A percentile compares a stretch with the other conserved stretches of the same genome.
Conservation (phyloP, 176 grass and related monocot species). For the Bonia amplexicaulis region DNA sequence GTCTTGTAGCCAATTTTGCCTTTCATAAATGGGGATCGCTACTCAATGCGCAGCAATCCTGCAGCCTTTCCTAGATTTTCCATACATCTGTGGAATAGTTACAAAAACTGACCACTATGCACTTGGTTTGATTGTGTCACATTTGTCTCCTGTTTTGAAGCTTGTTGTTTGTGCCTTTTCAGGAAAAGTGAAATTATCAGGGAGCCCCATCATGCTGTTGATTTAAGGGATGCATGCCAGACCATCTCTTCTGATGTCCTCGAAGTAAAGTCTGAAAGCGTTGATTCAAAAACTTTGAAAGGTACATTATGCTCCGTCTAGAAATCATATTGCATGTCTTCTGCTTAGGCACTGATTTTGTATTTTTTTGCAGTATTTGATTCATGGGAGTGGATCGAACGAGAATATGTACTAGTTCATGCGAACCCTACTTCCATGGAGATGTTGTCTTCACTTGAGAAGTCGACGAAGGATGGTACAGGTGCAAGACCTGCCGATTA, state of each 20-base stretch:
- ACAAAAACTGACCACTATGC: neutral
- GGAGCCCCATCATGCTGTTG: neutral
- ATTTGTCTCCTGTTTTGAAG: neutral
- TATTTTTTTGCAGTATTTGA: slow-evolving; percentile 47
- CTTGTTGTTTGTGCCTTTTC: slow-evolving; percentile 18
- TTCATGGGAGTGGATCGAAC: slow-evolving; percentile 72
- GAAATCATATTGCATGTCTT: neutral
- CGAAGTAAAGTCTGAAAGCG: slow-evolving; percentile 29
- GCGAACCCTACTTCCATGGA: slow-evolving; percentile 45
- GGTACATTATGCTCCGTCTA: slow-evolving; percentile 11
- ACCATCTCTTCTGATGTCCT: slow-evolving; percentile 18
- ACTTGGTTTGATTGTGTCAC: slow-evolving; percentile 1
- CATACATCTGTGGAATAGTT: neutral
- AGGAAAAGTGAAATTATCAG: slow-evolving; percentile 13
- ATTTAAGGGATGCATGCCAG: slow-evolving; percentile 18
- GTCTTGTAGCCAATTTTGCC: neutral
- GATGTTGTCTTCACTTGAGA: slow-evolving; percentile 40
- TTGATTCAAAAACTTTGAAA: slow-evolving; percentile 31
- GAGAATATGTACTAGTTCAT: slow-evolving; percentile 62
- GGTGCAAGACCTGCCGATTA: slow-evolving; percentile 24
- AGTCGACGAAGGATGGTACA: slow-evolving; percentile 36
- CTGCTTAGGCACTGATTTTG: slow-evolving; percentile 17
- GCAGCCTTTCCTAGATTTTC: neutral
- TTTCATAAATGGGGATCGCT: neutral
- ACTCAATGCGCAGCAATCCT: neutral